phyloP scores from a whole-genome alignment of 192 early-diverging fungal species.

The Entrophospora sp. region DNA sequence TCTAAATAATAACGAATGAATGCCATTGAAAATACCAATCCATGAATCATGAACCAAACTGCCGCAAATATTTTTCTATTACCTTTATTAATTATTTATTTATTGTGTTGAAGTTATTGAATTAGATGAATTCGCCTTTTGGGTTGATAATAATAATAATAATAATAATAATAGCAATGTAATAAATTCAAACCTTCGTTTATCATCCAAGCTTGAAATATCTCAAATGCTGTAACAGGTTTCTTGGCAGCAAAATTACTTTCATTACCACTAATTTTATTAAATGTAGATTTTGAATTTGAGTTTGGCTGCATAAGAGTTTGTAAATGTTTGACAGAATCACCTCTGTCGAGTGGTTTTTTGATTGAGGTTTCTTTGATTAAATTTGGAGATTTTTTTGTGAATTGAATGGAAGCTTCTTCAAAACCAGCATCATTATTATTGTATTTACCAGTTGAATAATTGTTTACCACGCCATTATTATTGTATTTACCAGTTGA shows the following conservation, averaged over 20 bases:
- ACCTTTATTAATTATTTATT: slow-evolving; percentile 17
- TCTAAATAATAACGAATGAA: slow-evolving; percentile 52
- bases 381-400: too few species aligned
- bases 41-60: slow-evolving; percentile 50
- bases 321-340: background rate
- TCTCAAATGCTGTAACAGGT: slow-evolving; percentile 1
- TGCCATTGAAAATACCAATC: slow-evolving; percentile 44
- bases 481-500: too few species aligned
- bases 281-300: too few species aligned
- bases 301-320: too few species aligned
- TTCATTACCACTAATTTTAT: background rate
- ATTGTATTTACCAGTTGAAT: too few species aligned
- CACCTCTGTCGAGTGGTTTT: background rate
- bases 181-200: slow-evolving; percentile 41
- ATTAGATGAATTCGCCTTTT: background rate
- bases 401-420: too few species aligned
- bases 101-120: background rate
- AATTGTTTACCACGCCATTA: too few species aligned
- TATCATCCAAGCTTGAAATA: slow-evolving; percentile 37
- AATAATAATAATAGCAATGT: slow-evolving; percentile 25
- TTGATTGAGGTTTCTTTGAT: too few species aligned
- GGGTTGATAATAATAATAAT: background rate
- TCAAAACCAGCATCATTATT: too few species aligned
- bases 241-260: background rate
- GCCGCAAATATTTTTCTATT: slow-evolving; percentile 32